A percentile compares a stretch with the other conserved stretches of the same genome.
Conservation (phyloP, 768 basidiomycete genomes). For the Filobasidium wieringae region DNA sequence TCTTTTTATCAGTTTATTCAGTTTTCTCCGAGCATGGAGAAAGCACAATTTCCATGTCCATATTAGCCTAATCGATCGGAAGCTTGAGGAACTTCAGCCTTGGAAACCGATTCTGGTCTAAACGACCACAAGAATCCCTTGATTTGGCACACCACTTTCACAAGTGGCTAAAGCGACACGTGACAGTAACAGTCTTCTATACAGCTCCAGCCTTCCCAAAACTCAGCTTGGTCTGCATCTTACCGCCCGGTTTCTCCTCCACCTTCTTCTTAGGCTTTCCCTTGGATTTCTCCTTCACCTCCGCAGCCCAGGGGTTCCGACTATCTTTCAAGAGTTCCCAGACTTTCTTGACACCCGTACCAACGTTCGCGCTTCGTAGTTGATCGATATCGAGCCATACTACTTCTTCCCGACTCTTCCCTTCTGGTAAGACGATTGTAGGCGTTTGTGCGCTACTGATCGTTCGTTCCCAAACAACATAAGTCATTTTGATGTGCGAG, state of each 20-base stretch:
- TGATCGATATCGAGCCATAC: constrained; percentile 18
- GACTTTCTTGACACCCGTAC: constrained; percentile 38
- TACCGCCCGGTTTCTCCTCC: constrained; percentile 6
- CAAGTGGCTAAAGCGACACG: too few relatives aligned
- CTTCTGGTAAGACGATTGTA: not conserved
- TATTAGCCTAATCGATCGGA: too few relatives aligned
- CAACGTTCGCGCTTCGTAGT: constrained; percentile 31
- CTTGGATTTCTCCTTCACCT: not conserved
- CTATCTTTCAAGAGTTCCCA: constrained; percentile 35
- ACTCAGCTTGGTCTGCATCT: too few relatives aligned
- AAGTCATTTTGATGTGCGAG: constrained; percentile 82
- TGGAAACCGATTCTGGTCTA: too few relatives aligned
- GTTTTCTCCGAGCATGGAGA: too few relatives aligned
- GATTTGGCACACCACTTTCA: too few relatives aligned
- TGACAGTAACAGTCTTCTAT: too few relatives aligned
- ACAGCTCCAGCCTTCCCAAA: too few relatives aligned
- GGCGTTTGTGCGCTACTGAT: not conserved
- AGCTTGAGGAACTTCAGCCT: too few relatives aligned
- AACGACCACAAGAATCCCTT: too few relatives aligned
- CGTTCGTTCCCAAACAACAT: constrained; percentile 21
- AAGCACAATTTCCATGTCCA: too few relatives aligned
- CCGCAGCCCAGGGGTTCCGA: constrained; percentile 2
- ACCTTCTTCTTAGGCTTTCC: constrained; percentile 2
- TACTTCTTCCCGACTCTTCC: constrained; percentile 6
- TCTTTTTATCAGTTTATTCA: too few relatives aligned